Percentiles rank a stretch among this genome's conserved stretches.
Conservation (phyloP, 2,329 filamentous ascomycete genomes). For the Ceratocystis smalleyi region DNA sequence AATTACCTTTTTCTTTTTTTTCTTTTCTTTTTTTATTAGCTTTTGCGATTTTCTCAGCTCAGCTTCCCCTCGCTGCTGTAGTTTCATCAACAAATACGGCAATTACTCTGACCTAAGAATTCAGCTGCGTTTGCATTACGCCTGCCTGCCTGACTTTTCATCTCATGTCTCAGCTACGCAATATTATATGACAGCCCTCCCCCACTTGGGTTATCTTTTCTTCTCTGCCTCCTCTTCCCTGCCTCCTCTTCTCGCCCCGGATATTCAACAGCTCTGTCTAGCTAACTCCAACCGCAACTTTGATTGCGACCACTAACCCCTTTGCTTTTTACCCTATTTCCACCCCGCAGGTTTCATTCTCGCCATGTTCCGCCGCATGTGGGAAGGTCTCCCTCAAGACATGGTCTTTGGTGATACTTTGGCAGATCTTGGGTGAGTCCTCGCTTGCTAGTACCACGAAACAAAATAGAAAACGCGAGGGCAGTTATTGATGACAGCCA, state of each 20-base stretch:
- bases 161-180: not conserved
- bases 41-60: not conserved
- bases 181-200: not conserved
- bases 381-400: slow-evolving; percentile 55
- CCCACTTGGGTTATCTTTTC: not conserved
- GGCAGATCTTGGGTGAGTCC: slow-evolving; percentile 51
- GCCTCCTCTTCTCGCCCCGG: not conserved
- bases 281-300: too few relatives aligned
- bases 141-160: not conserved
- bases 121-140: not conserved
- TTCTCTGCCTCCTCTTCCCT: not conserved
- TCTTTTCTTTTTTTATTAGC: not conserved
- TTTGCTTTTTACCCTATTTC: not conserved
- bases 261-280: not conserved
- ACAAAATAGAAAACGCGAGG: too few relatives aligned
- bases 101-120: not conserved
- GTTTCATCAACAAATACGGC: not conserved
- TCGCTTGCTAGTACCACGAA: not conserved
- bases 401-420: slow-evolving; percentile 50
- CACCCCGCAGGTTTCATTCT: not conserved
- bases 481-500: not conserved
- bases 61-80: not conserved
- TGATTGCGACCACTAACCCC: too few relatives aligned
- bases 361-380: slow-evolving; percentile 61
- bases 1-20: not conserved